Base-by-base conservation (phyloP, 2,329 filamentous ascomycete genomes). In the Ophiosphaerella herpotricha region DNA sequence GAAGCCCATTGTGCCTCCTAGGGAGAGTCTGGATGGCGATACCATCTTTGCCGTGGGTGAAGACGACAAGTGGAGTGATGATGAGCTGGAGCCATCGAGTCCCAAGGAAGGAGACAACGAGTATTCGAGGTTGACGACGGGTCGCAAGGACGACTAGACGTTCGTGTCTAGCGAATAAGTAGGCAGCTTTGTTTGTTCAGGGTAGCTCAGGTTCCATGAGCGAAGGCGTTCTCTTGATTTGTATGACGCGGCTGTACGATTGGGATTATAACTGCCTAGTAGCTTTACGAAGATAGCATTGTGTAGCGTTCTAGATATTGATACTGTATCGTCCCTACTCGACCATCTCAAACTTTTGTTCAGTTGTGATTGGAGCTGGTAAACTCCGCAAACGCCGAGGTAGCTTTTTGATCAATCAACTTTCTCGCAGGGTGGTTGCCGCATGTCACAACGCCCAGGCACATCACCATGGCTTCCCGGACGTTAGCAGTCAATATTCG, bases 41-140 rank as follows among this genome's bases (percentile, higher is more conserved):
- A 96, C 92, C 0, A 95, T 97, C 55, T 97, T 97, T 66, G 93
- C 93, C 1, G 90, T 97, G 9, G 93, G 91, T 9, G 85, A 85
- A 46, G 92, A 96, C 64, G 91, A 94, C 67, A 90, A 87, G 68
- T 93, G 91, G 80, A 91, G 88, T 48, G 87, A 90, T 48, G 88
- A 87, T 16, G 60, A 75, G 36, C 78, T 81, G 31, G 80, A 82
- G 54, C 85, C 87, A 57, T 84, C 86, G 76, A 82, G 67, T 40
- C 65, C 67, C 16, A 61, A 57, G 36, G 67, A 64, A 23, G 64
- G 60, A 9, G 67, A 62, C 26, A 54, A 67, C 34, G 70, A 72
- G 55, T 54, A 63, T 18, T 58, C 67, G 37, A 57, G 68, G 37
- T 56, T 74, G 47, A 73, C 70, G 47, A 73, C 70, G 18, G 60